Base-by-base conservation (phyloP, 2,329 filamentous ascomycete species). In the Westerdykella ornata region DNA sequence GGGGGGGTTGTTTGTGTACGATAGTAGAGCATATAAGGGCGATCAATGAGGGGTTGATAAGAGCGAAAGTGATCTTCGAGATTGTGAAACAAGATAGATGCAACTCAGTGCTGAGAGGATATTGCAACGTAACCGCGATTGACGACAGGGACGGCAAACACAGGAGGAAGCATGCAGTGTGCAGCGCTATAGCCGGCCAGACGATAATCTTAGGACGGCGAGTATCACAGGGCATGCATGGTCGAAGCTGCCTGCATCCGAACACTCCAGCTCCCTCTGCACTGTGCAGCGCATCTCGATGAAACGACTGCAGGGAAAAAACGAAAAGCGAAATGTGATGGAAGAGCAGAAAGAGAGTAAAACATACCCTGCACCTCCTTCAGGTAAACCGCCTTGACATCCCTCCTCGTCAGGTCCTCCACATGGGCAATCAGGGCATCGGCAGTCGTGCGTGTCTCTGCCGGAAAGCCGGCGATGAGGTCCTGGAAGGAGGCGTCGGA, bases 351-450 rank as follows among this genome's bases (percentile, higher is more conserved):
- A 36, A 35, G 43, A 37, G 35, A 44, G 22, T 40, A 39, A 37
- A 45, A 54, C 59, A 51, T 45, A 65, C 60, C 62, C 68, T 92
- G 85, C 33, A 90, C 77, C 44, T 78, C 78, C 70, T 92, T 92
- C 48, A 89, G 72, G 65, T 88, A 88, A 32, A 83, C 70, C 45
- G 81, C 73, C 67, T 90, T 92, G 57, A 87, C 73, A 60, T 92
- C 85, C 47, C 75, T 76, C 45, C 73, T 69, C 55, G 86, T 82
- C 48, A 90, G 75, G 56, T 88, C 81, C 50, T 75, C 69, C 45
- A 87, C 80, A 65, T 89, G 84, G 12, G 75, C 72, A 49, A 78
- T 72, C 43, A 90, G 72, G 16, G 76, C 75, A 16, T 71, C 67
- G 36, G 77, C 78, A 33, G 78, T 77, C 41, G 69, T 64, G 53